Conservation (phyloP, 345 rosid genomes). For the Arabidopsis suecica region DNA sequence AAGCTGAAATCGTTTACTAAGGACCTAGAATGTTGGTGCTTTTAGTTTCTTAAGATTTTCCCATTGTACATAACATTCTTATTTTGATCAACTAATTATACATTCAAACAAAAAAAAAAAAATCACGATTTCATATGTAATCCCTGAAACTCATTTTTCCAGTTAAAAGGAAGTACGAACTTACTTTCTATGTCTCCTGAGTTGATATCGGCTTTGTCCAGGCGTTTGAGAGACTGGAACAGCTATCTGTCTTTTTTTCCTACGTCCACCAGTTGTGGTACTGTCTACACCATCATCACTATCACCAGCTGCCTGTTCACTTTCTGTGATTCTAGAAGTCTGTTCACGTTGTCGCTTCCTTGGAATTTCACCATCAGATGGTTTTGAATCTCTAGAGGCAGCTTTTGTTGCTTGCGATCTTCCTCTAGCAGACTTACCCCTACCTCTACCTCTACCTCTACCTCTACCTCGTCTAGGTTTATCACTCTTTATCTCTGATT, state of each 20-base stretch:
- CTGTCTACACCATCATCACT: conserved; percentile 74
- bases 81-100: no score
- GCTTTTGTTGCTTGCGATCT: conserved; percentile 58
- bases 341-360: conserved; percentile 64
- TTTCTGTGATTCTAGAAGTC: conserved; percentile 51
- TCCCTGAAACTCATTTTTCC: background rate
- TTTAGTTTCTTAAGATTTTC: no score
- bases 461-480: conserved; percentile 44
- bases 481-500: conserved; percentile 54
- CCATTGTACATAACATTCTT: no score
- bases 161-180: conserved; percentile 37
- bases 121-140: background rate
- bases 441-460: conserved; percentile 54
- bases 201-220: conserved; percentile 76
- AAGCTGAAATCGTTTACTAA: no score
- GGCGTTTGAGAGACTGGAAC: conserved; percentile 53
- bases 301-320: conserved; percentile 61
- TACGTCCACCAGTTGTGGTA: conserved; percentile 62
- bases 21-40: no score
- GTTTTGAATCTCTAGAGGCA: conserved; percentile 64
- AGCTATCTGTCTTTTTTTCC: conserved; percentile 64
- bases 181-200: conserved; percentile 76
- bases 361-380: conserved; percentile 50
- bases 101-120: no score
- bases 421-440: conserved; percentile 58